A percentile compares a stretch with the other conserved stretches of the same genome.
phyloP scores from a whole-genome alignment of 495 filamentous ascomycete species.

The Collariella sp. region DNA sequence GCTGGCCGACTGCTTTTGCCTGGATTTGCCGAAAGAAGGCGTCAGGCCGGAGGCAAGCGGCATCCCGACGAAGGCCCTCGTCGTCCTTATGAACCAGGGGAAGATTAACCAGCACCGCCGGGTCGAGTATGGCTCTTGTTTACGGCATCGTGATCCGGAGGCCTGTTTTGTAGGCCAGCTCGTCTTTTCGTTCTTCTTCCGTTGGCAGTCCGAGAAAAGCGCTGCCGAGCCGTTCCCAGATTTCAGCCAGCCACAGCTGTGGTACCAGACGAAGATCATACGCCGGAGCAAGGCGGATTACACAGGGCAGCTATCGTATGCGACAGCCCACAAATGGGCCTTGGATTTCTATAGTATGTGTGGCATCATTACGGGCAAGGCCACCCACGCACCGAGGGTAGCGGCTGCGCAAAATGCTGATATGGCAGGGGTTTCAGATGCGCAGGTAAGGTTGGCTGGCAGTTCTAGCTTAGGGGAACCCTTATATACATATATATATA shows the following conservation, averaged over 20 bases:
- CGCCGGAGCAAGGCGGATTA: background rate
- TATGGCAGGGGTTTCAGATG: background rate
- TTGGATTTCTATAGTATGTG: background rate
- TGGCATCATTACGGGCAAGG: background rate
- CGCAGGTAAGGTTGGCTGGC: background rate
- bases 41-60: background rate
- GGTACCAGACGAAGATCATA: background rate
- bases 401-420: background rate
- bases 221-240: background rate
- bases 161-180: background rate
- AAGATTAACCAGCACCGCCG: background rate
- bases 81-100: background rate
- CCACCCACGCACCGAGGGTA: background rate
- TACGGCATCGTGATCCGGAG: background rate
- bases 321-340: background rate
- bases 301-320: background rate
- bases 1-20: constrained; percentile 1
- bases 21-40: background rate
- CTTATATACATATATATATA: background rate
- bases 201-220: background rate
- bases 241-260: background rate
- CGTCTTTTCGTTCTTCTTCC: background rate
- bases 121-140: background rate
- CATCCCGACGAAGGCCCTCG: background rate
- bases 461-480: background rate